Percentiles rank a stretch among this genome's conserved stretches.
phyloP scores from a whole-genome alignment of 768 basidiomycete species.

The Strobilomyces dryophilus region DNA sequence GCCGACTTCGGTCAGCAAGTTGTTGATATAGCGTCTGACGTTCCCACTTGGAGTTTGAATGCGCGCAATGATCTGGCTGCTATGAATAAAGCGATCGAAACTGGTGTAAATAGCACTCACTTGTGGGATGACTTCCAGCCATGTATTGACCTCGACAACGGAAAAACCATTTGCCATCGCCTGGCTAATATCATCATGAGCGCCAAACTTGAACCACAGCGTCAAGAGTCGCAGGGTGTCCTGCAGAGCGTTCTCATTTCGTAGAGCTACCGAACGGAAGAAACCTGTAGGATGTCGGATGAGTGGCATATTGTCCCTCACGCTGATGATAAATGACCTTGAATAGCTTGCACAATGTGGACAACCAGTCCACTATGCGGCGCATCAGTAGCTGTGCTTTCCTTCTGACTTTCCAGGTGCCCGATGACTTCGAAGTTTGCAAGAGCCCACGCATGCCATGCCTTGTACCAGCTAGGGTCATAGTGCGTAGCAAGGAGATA shows the following conservation, averaged over 20 bases:
- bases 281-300: constrained; percentile 56
- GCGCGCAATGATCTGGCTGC: constrained; percentile 85
- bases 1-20: constrained; percentile 86
- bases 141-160: constrained; percentile 91
- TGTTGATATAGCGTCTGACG: constrained; percentile 85
- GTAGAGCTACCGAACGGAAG: constrained; percentile 90
- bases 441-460: constrained; percentile 98
- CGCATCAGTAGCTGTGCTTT: constrained; percentile 52
- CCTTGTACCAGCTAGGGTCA: constrained; percentile 97
- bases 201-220: constrained; percentile 97
- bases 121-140: constrained; percentile 98
- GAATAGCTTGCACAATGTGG: constrained; percentile 91
- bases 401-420: constrained; percentile 66
- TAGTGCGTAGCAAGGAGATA: constrained; percentile 87
- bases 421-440: constrained; percentile 93
- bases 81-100: background rate
- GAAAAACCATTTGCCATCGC: constrained; percentile 86
- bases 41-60: constrained; percentile 91
- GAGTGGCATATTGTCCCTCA: constrained; percentile 6
- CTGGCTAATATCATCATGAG: constrained; percentile 82
- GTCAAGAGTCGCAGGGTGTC: constrained; percentile 92
- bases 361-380: constrained; percentile 62
- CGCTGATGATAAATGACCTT: constrained; percentile 45
- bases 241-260: constrained; percentile 87
- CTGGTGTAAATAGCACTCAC: constrained; percentile 37